Evolutionary conservation across 2,329 filamentous ascomycete species (phyloP), one percentile per base, ranked within the genome.

Genomic region (Xylaria sp.): DNA sequence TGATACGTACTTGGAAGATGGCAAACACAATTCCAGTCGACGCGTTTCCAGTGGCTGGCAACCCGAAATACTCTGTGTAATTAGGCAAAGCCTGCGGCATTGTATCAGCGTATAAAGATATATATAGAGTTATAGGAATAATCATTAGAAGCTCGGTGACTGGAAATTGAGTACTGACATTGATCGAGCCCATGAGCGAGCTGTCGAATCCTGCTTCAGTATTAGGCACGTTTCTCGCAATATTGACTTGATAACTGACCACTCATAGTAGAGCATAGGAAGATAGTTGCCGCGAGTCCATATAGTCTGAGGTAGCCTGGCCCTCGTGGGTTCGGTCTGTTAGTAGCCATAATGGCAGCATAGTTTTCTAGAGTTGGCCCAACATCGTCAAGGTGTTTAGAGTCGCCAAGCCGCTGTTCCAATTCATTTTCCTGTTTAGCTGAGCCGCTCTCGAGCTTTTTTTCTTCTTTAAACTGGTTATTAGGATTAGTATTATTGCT

Each of bases 11-110:
- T 68, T 81, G 76, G 58, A 81, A 83, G 48, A 85, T 84, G 28
- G 82, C 79, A 46, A 84, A 84, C 5, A 84, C 79, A 15, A 84
- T 78, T 13, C 83, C 83, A 0, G 82, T 84, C 18, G 79, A 76
- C 1, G 81, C 76, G 46, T 81, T 80, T 9, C 82, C 82, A 15
- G 74, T 73, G 61, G 69, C 67, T 13, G 80, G 73, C 12, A 82
- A 73, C 23, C 75, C 74, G 62, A 82, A 84, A 67, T 84, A 84
- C 4, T 73, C 59, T 1, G 79, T 82, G 63, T 82, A 84, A 60
- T 82, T 81, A 0, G 80, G 79, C 23, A 84, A 73, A 13, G 75
- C 75, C 75, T 76, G 44, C 5, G 13, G 9, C 8, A 13, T 55
- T 6, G 28, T 39, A 39, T 60, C 6, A 66, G 51, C 39, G 61